Conservation (phyloP, 768 basidiomycete species). For the Naganishia friedmannii region DNA sequence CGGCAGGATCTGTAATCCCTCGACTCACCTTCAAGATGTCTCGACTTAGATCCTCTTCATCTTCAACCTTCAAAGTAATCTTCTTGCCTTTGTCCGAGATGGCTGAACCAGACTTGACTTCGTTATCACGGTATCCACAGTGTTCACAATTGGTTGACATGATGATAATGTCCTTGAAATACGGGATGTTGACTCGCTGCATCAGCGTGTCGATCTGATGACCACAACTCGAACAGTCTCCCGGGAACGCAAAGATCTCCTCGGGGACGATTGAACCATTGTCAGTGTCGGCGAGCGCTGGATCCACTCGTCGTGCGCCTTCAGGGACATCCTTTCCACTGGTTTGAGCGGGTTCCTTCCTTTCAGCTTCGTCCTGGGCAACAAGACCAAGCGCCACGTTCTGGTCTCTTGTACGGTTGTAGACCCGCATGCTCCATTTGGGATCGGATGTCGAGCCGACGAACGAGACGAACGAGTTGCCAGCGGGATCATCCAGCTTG, state of each 20-base stretch:
- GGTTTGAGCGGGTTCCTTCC: background rate
- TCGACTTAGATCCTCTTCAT: constrained; percentile 83
- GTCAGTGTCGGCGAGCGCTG: constrained; percentile 24
- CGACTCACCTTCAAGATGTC: constrained; percentile 82
- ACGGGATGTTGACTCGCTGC: constrained; percentile 94
- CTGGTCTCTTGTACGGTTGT: constrained; percentile 73
- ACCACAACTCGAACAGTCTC: constrained; percentile 83
- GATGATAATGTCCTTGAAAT: constrained; percentile 96
- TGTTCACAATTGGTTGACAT: constrained; percentile 96
- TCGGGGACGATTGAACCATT: constrained; percentile 59
- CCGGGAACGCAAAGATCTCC: constrained; percentile 84
- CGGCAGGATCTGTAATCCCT: background rate
- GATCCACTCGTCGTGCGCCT: constrained; percentile 28
- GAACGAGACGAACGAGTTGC: constrained; percentile 96
- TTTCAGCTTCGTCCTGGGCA: constrained; percentile 52
- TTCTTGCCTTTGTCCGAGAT: constrained; percentile 82
- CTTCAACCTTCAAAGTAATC: constrained; percentile 84
- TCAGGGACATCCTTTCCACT: constrained; percentile 7
- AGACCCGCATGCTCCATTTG: constrained; percentile 84
- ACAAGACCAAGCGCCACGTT: constrained; percentile 75
- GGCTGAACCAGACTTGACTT: constrained; percentile 90
- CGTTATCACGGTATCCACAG: constrained; percentile 96
- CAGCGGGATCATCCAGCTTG: constrained; percentile 84
- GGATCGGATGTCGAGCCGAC: constrained; percentile 80
- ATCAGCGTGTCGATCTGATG: constrained; percentile 79